Evolutionary conservation across 345 rosid genomes (phyloP).

Genomic region (Garcia nutans): DNA sequence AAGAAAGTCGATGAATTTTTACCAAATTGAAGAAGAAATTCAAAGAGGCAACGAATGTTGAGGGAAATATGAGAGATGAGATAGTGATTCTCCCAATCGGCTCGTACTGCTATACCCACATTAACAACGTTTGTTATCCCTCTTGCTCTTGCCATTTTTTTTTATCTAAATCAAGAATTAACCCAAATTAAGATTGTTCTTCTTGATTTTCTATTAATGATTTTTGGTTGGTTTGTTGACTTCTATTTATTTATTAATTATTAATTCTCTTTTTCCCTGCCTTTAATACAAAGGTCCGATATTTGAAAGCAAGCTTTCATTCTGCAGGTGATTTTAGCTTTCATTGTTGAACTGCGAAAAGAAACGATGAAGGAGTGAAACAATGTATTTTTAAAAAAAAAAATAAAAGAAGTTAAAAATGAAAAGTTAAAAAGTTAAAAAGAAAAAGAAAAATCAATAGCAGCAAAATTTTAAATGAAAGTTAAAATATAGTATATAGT

Average conservation of each 20-base stretch:
- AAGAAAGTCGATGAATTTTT: not conserved
- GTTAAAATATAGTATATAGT: too few species aligned
- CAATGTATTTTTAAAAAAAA: too few species aligned
- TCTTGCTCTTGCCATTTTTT: constrained; percentile 88
- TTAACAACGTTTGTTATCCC: constrained; percentile 96
- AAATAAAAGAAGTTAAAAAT: too few species aligned
- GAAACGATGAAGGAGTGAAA: too few species aligned
- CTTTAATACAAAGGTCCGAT: not conserved
- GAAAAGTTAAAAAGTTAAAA: too few species aligned
- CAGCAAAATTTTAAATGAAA: too few species aligned
- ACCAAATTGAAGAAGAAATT: constrained; percentile 96
- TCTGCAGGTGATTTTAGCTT: too few species aligned
- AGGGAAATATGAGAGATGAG: constrained; percentile 95
- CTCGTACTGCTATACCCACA: constrained; percentile 99
- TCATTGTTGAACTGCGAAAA: too few species aligned
- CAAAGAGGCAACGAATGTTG: constrained; percentile 97
- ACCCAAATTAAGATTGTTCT: not conserved
- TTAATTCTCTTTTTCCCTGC: too few species aligned
- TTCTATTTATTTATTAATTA: not conserved
- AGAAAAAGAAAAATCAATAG: too few species aligned
- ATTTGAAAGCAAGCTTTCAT: constrained; percentile 24
- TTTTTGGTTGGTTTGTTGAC: too few species aligned
- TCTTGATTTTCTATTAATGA: too few species aligned
- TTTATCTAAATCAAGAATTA: not conserved
- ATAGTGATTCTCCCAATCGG: constrained; percentile 99